A percentile compares a stretch with the other conserved stretches of the same genome.
These are phyloP conservation scores for Cladosporium sp. DNA, from an alignment of 2,329 filamentous ascomycete species.

Conservation along the genomic window DNA sequence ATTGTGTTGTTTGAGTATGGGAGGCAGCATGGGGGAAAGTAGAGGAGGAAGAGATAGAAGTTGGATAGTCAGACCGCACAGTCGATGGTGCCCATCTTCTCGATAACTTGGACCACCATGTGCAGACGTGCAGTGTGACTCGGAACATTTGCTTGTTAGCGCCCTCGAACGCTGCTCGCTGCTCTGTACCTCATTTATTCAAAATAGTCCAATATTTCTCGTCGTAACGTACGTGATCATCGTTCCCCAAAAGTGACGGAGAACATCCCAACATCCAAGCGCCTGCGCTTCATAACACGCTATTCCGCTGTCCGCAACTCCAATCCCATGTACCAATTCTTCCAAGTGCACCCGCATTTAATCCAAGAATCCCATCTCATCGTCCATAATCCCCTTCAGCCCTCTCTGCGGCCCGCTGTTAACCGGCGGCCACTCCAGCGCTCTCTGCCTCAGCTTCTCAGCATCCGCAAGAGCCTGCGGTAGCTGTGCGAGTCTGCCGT, in stretches of 20 bases:
- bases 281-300: not conserved
- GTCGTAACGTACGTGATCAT: not conserved
- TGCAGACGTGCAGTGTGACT: not conserved
- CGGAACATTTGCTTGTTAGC: not conserved
- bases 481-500: slow-evolving; percentile 64
- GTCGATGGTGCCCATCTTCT: not conserved
- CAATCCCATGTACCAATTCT: not conserved
- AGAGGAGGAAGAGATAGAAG: not conserved
- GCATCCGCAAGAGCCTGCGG: slow-evolving; percentile 50
- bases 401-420: slow-evolving; percentile 49
- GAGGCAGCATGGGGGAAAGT: slow-evolving; percentile 39
- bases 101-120: not conserved
- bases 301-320: not conserved
- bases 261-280: not conserved
- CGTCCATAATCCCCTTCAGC: slow-evolving; percentile 56
- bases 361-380: slow-evolving; percentile 60
- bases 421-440: slow-evolving; percentile 54
- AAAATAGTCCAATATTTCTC: not conserved
- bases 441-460: slow-evolving; percentile 48
- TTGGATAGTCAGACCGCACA: no score
- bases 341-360: slow-evolving; percentile 29
- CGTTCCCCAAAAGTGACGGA: not conserved
- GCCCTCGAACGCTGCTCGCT: not conserved
- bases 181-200: not conserved
- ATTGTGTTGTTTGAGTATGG: slow-evolving; percentile 56